These are phyloP conservation scores for Candida sanyaensis DNA, from an alignment of 1,139 yeast species.

Conservation along the genomic window DNA sequence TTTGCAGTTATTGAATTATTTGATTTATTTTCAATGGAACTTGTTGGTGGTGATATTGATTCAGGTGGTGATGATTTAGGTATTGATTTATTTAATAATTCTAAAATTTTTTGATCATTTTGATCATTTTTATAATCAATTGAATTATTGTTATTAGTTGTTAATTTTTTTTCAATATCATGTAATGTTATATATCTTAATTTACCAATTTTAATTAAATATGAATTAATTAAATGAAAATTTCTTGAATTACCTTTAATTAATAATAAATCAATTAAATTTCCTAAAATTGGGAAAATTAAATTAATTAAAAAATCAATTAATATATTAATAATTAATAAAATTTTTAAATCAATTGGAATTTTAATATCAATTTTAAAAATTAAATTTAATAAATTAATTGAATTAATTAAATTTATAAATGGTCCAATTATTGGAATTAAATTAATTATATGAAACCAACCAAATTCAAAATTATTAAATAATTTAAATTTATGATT, in stretches of 20 bases:
- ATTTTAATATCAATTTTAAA: slow-evolving; percentile 43
- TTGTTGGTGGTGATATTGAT: too few relatives aligned
- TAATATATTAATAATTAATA: slow-evolving; percentile 38
- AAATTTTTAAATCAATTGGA: slow-evolving; percentile 41
- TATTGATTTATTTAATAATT: too few relatives aligned
- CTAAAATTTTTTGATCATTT: too few relatives aligned
- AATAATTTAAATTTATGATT: slow-evolving; percentile 41
- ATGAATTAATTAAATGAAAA: slow-evolving; percentile 13
- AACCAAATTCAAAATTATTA: slow-evolving; percentile 44
- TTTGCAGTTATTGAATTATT: too few relatives aligned
- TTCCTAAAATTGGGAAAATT: slow-evolving; percentile 69
- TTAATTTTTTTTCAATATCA: too few relatives aligned
- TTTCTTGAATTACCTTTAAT: slow-evolving; percentile 74
- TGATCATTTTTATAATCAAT: too few relatives aligned
- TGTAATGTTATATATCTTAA: too few relatives aligned
- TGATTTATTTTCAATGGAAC: too few relatives aligned
- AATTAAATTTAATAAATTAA: slow-evolving; percentile 31
- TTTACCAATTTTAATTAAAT: too few relatives aligned
- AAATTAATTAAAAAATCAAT: slow-evolving; percentile 56
- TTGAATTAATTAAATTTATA: slow-evolving; percentile 40
- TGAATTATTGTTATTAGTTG: too few relatives aligned
- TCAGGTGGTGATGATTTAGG: too few relatives aligned
- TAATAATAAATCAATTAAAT: slow-evolving; percentile 59
- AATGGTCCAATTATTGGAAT: slow-evolving; percentile 42
- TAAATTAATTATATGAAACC: slow-evolving; percentile 39